phyloP scores from a whole-genome alignment of 73 alveolate genomes.

The Paraurostyla sp. region DNA sequence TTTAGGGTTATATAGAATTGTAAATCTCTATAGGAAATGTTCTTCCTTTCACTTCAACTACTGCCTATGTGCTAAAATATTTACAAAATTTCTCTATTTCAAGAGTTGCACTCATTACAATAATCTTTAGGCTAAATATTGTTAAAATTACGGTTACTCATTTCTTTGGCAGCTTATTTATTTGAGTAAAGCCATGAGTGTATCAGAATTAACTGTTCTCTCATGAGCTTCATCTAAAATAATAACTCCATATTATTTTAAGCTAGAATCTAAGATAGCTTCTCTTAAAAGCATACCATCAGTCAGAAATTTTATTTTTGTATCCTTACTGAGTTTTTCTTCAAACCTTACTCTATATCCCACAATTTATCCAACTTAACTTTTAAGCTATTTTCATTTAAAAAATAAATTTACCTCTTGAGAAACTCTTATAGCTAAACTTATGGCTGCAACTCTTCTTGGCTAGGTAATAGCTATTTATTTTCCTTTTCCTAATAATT shows the following conservation, averaged over 20 bases:
- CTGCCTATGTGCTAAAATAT: conserved; percentile 72
- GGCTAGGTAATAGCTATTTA: conserved; percentile 96
- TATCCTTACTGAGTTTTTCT: conserved; percentile 79
- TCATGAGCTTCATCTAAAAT: conserved; percentile 98
- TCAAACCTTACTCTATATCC: conserved; percentile 95
- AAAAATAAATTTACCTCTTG: conserved; percentile 75
- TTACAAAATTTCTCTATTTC: conserved; percentile 77
- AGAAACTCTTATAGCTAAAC: conserved; percentile 96
- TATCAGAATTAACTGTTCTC: conserved; percentile 97
- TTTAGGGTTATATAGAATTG: conserved; percentile 74
- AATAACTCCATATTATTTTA: conserved; percentile 87
- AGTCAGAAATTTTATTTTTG: conserved; percentile 92
- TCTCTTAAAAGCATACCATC: conserved; percentile 98
- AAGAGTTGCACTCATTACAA: conserved; percentile 86
- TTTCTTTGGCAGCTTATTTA: conserved; percentile 69
- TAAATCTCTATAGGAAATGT: conserved; percentile 84
- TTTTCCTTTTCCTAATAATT: background rate
- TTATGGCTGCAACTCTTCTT: conserved; percentile 98
- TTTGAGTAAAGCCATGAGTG: conserved; percentile 94
- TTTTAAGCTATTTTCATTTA: conserved; percentile 15
- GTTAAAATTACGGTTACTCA: conserved; percentile 40
- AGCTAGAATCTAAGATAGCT: conserved; percentile 90
- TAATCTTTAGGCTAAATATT: conserved; percentile 37
- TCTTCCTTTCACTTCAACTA: conserved; percentile 86
- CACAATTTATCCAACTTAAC: conserved; percentile 86